Evolutionary conservation across 2,329 filamentous ascomycete genomes (phyloP).

Genomic region (Coniochaeta sp.): DNA sequence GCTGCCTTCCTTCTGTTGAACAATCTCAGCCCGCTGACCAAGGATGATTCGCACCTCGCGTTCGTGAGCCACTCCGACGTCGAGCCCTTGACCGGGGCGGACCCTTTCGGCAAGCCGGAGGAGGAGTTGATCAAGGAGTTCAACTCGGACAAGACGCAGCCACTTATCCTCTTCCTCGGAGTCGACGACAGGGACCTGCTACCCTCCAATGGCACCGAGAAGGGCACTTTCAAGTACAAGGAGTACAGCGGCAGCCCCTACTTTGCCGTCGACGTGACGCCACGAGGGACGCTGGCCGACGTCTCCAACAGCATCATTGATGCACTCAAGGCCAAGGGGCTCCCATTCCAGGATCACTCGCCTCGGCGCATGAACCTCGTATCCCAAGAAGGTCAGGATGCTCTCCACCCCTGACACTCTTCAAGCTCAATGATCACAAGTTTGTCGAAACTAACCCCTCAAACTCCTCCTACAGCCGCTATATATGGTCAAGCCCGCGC

Average conservation of each 20-base stretch:
- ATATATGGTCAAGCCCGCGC: constrained; percentile 86
- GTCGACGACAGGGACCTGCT: constrained; percentile 55
- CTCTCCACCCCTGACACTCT: neutral
- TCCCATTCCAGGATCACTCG: constrained; percentile 57
- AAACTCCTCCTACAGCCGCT: constrained; percentile 50
- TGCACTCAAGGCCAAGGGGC: constrained; percentile 49
- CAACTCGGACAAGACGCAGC: constrained; percentile 60
- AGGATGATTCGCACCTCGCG: constrained; percentile 49
- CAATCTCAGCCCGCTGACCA: constrained; percentile 66
- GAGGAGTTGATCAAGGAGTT: constrained; percentile 65
- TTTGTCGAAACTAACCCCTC: constrained; percentile 6
- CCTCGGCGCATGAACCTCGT: constrained; percentile 32
- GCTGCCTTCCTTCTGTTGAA: constrained; percentile 74
- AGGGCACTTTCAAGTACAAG: constrained; percentile 46
- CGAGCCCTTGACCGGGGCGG: constrained; percentile 58
- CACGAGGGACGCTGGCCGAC: constrained; percentile 55
- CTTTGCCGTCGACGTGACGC: constrained; percentile 86
- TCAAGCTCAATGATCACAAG: neutral
- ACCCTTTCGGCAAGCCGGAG: constrained; percentile 66
- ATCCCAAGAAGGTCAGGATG: constrained; percentile 36
- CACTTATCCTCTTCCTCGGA: constrained; percentile 78
- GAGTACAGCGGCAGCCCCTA: constrained; percentile 74
- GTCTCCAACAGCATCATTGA: constrained; percentile 49
- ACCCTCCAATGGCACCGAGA: constrained; percentile 15
- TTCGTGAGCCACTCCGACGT: constrained; percentile 66